These are phyloP conservation scores for Blastomyces parvus DNA, from an alignment of 2,329 filamentous ascomycete genomes.

Conservation along the genomic window DNA sequence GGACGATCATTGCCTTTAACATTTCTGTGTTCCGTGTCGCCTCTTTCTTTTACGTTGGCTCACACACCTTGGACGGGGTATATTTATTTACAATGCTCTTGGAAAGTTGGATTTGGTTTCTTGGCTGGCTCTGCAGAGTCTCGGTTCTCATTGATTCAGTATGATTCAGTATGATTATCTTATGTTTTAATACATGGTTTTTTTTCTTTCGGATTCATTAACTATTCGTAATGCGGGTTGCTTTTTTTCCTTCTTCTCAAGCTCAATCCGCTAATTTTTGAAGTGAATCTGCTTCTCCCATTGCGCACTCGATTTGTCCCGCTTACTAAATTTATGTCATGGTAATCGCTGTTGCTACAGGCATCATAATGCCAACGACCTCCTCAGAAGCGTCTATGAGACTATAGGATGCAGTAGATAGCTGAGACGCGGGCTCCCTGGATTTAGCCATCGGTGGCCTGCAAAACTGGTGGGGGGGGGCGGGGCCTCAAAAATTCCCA, in stretches of 20 bases:
- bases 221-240: neutral
- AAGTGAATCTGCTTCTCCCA: too few species aligned
- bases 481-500: neutral
- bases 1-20: neutral
- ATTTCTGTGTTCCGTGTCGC: neutral
- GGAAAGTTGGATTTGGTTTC: neutral
- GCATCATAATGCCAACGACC: neutral
- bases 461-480: neutral
- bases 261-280: neutral
- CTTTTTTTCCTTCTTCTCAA: neutral
- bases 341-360: too few species aligned
- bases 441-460: neutral
- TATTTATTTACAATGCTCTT: neutral
- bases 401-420: neutral
- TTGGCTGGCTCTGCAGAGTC: neutral
- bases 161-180: neutral
- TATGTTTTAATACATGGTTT: slow-evolving; percentile 5
- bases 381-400: neutral
- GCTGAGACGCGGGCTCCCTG: neutral
- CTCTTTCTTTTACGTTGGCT: neutral
- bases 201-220: slow-evolving; percentile 1
- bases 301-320: neutral
- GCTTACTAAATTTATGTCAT: neutral
- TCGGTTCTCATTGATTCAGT: neutral
- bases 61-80: neutral